A percentile compares a stretch with the other conserved stretches of the same genome.
Conservation (phyloP, 371 early-diverging fungal genomes). For the Saksenaea vasiformis region DNA sequence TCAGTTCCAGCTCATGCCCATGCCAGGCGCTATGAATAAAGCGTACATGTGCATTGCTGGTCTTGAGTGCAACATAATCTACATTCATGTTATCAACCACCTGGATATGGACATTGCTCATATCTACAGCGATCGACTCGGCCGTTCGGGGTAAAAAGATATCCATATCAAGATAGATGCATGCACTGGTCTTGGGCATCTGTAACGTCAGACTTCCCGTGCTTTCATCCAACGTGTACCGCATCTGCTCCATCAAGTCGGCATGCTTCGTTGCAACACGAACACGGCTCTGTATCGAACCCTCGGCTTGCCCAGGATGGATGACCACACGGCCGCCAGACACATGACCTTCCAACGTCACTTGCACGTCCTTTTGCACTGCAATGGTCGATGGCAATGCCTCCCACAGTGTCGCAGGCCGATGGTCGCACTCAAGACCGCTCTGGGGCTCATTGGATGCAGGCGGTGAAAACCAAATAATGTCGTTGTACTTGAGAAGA, state of each 20-base stretch:
- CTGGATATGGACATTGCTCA: slow-evolving; percentile 12
- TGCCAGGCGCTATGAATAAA: not conserved
- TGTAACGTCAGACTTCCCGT: not conserved
- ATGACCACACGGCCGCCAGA: slow-evolving; percentile 13
- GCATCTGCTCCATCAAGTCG: not conserved
- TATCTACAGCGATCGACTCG: slow-evolving; percentile 6
- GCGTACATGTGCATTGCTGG: slow-evolving; percentile 5
- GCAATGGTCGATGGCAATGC: slow-evolving; percentile 11
- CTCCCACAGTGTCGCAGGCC: slow-evolving; percentile 11
- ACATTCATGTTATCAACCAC: slow-evolving; percentile 7
- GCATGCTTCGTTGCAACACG: slow-evolving; percentile 6
- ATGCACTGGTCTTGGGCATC: not conserved
- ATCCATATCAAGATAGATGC: slow-evolving; percentile 10
- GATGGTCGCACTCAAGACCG: slow-evolving; percentile 8
- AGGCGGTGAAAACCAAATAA: not conserved
- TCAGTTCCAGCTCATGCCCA: slow-evolving; percentile 9
- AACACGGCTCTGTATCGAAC: slow-evolving; percentile 12
- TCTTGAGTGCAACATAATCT: slow-evolving; percentile 5
- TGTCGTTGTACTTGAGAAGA: slow-evolving; percentile 21
- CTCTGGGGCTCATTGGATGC: not conserved
- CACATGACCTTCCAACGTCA: slow-evolving; percentile 13
- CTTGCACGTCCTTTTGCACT: slow-evolving; percentile 15
- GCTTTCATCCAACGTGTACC: slow-evolving; percentile 7
- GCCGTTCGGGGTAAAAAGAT: slow-evolving; percentile 20
- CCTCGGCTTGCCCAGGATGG: slow-evolving; percentile 3